Evolutionary conservation across 306 rosid species (phyloP).

Genomic region (Mimosa bimucronata): DNA sequence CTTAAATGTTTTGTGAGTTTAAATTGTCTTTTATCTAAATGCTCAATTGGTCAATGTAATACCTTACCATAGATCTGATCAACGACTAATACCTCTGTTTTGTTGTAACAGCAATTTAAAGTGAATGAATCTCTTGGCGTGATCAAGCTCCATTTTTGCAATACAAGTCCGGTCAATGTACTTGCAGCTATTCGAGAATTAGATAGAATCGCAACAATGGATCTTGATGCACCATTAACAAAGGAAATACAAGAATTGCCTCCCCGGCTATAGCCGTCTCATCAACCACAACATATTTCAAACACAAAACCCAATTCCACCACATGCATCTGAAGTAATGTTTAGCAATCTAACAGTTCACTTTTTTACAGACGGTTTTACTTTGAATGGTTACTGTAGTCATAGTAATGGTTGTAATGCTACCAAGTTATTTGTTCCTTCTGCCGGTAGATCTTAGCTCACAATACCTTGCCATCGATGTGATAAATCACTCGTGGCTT

Average conservation of each 20-base stretch:
- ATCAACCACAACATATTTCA: not conserved
- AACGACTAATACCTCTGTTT: conserved; percentile 14
- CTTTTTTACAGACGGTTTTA: conserved; percentile 38
- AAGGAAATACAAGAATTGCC: conserved; percentile 40
- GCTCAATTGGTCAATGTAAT: not conserved
- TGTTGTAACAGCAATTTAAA: conserved; percentile 63
- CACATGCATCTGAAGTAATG: conserved; percentile 10
- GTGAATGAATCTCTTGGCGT: conserved; percentile 62
- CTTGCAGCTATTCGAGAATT: conserved; percentile 66
- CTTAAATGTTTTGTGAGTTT: conserved; percentile 72
- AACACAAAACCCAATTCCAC: too few relatives aligned
- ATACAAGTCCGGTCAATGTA: conserved; percentile 53
- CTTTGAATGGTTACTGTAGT: conserved; percentile 31
- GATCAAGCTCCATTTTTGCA: conserved; percentile 61
- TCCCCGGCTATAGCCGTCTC: not conserved
- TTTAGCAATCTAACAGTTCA: conserved; percentile 43
- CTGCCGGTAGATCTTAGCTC: not conserved
- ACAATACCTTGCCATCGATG: too few relatives aligned
- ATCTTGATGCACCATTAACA: conserved; percentile 43
- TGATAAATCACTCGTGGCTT: too few relatives aligned
- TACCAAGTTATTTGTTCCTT: not conserved
- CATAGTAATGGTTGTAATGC: conserved; percentile 1
- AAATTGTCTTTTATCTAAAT: conserved; percentile 24
- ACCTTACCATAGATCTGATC: conserved; percentile 7
- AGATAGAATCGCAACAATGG: conserved; percentile 66